phyloP scores from a whole-genome alignment of 129 eudicot species.

The Centrapalus pauciflorus region DNA sequence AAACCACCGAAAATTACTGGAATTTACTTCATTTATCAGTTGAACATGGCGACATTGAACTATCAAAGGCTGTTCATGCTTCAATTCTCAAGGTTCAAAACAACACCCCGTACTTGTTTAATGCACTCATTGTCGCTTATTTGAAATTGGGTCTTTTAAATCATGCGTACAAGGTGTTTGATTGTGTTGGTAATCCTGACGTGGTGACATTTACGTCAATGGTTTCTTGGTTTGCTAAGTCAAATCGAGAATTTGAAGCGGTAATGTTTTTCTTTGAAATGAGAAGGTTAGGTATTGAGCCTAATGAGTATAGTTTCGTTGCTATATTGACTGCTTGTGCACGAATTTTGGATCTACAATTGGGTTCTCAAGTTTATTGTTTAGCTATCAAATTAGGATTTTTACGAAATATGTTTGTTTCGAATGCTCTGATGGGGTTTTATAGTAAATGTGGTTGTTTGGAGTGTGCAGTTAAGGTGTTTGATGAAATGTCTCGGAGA shows the following conservation, averaged over 20 bases:
- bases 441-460: slow-evolving; percentile 61
- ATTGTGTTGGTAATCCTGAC: slow-evolving; percentile 36
- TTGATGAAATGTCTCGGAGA: slow-evolving; percentile 56
- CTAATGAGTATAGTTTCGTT: slow-evolving; percentile 72
- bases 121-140: slow-evolving; percentile 57
- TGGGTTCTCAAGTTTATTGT: slow-evolving; percentile 68
- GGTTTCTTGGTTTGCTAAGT: slow-evolving; percentile 65
- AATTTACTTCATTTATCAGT: slow-evolving; percentile 49
- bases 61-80: slow-evolving; percentile 59
- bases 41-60: slow-evolving; percentile 34
- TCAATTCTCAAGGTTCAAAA: slow-evolving; percentile 55
- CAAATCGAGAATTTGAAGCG: slow-evolving; percentile 41
- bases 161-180: slow-evolving; percentile 55
- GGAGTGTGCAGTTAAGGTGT: slow-evolving; percentile 45
- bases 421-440: slow-evolving; percentile 69
- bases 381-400: slow-evolving; percentile 54
- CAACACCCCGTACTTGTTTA: slow-evolving; percentile 28
- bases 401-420: slow-evolving; percentile 42
- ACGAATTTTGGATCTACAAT: slow-evolving; percentile 37
- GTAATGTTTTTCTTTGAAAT: slow-evolving; percentile 51
- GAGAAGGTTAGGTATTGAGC: slow-evolving; percentile 58
- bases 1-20: slow-evolving; percentile 13
- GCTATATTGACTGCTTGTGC: slow-evolving; percentile 78
- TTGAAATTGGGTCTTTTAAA: slow-evolving; percentile 45
- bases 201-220: slow-evolving; percentile 65